Conservation (phyloP, 169 alveolate species). For the Plasmodium reichenowi region DNA sequence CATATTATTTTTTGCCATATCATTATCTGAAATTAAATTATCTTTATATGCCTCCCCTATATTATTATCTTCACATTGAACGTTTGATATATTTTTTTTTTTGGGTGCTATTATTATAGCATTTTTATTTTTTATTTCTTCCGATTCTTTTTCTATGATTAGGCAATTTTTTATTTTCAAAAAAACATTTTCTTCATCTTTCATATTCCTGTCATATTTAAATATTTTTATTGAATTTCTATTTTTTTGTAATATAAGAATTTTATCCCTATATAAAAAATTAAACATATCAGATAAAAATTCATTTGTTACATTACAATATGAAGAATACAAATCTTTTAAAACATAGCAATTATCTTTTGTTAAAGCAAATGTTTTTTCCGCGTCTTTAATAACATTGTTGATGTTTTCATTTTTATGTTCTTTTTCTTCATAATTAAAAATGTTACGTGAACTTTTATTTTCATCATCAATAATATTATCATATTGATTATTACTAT, state of each 20-base stretch:
- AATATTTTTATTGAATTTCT: constrained; percentile 24
- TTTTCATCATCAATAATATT: not conserved
- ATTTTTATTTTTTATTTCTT: no score
- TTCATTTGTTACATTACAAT: constrained; percentile 32
- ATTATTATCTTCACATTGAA: no score
- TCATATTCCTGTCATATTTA: not conserved
- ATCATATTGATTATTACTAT: no score
- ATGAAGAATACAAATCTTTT: constrained; percentile 14
- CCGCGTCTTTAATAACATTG: not conserved
- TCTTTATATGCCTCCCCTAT: no score
- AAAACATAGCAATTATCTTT: constrained; percentile 34
- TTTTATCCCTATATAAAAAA: constrained; percentile 23
- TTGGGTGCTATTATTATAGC: no score
- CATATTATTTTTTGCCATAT: no score
- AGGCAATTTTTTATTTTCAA: constrained; percentile 22
- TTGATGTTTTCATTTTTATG: not conserved
- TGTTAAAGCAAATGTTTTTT: constrained; percentile 4
- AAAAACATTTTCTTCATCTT: not conserved
- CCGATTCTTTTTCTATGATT: no score
- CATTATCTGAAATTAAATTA: no score
- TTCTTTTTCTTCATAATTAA: not conserved
- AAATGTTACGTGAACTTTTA: not conserved
- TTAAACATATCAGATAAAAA: constrained; percentile 15
- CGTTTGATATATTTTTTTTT: no score
- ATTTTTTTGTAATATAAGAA: constrained; percentile 35